phyloP scores from a whole-genome alignment of 192 early-diverging fungal genomes.

The Coemansia sp. region DNA sequence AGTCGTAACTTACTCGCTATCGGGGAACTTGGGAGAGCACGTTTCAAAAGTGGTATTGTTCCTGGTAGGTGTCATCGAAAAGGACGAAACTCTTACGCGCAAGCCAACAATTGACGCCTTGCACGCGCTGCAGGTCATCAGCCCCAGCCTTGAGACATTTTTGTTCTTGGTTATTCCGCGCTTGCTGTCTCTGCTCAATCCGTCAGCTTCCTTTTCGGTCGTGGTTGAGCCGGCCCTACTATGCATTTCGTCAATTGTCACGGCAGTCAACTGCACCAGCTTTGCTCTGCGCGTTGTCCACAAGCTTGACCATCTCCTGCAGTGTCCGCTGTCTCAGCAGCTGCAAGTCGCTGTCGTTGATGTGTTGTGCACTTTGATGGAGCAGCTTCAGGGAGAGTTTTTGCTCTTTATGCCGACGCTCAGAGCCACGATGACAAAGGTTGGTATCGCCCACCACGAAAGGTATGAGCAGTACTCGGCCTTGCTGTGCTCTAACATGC shows the following conservation, averaged over 20 bases:
- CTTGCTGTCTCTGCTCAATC: conserved; percentile 78
- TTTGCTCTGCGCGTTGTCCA: conserved; percentile 91
- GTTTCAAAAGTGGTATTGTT: conserved; percentile 79
- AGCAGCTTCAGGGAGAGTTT: conserved; percentile 86
- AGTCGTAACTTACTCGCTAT: conserved; percentile 79
- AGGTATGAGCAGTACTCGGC: conserved; percentile 78
- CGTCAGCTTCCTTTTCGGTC: conserved; percentile 56
- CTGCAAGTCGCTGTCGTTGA: conserved; percentile 74
- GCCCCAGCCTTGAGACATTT: conserved; percentile 90
- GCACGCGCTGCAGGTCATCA: conserved; percentile 79
- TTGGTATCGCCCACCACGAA: conserved; percentile 62
- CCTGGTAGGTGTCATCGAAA: conserved; percentile 83
- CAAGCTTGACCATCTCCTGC: conserved; percentile 77
- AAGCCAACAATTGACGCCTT: conserved; percentile 67
- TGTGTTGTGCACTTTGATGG: conserved; percentile 74
- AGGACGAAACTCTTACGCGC: conserved; percentile 69
- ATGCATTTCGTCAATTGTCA: conserved; percentile 72
- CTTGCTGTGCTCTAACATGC: conserved; percentile 71
- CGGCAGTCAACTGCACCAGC: conserved; percentile 80
- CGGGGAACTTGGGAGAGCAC: conserved; percentile 89
- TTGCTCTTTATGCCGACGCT: conserved; percentile 86
- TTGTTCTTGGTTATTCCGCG: conserved; percentile 89
- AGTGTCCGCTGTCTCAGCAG: conserved; percentile 45
- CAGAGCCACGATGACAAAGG: conserved; percentile 69
- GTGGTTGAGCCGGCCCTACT: conserved; percentile 70